phyloP scores from a whole-genome alignment of 2,329 filamentous ascomycete genomes.

The Monosporascus sp. region DNA sequence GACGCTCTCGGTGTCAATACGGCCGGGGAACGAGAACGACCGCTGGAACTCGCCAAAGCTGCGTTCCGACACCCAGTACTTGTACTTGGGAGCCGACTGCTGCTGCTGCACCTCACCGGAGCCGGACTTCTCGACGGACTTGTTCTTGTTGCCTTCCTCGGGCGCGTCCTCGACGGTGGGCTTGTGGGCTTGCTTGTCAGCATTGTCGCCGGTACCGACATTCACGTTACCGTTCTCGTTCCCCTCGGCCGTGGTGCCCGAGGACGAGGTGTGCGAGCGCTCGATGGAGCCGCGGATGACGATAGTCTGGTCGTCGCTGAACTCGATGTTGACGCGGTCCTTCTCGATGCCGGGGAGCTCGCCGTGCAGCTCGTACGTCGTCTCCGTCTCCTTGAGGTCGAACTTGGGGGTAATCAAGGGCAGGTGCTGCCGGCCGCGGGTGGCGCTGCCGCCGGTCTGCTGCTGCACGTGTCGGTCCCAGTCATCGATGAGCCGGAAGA shows the following conservation, averaged over 20 bases:
- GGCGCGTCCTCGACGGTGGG: constrained; percentile 63
- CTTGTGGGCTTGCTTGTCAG: constrained; percentile 38
- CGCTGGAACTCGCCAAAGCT: constrained; percentile 63
- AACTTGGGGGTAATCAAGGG: constrained; percentile 70
- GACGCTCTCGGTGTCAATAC: constrained; percentile 58
- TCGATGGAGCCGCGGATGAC: constrained; percentile 66
- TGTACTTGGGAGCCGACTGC: constrained; percentile 31
- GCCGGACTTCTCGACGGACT: constrained; percentile 24
- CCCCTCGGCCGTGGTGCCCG: constrained; percentile 38
- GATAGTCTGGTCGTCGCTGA: constrained; percentile 70
- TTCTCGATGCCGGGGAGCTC: constrained; percentile 73
- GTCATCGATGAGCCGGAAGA: constrained; percentile 61
- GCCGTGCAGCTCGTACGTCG: constrained; percentile 70
- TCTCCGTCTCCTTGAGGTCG: constrained; percentile 66
- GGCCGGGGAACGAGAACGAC: constrained; percentile 61
- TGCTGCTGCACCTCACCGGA: constrained; percentile 12
- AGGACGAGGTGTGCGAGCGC: constrained; percentile 53
- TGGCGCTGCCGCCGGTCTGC: constrained; percentile 3
- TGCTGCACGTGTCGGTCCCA: constrained; percentile 51
- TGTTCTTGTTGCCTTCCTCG: constrained; percentile 19
- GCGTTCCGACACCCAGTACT: constrained; percentile 69
- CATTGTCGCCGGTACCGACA: constrained; percentile 3
- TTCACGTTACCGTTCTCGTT: constrained; percentile 19
- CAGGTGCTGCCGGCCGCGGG: constrained; percentile 20
- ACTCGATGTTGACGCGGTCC: constrained; percentile 71